A percentile compares a stretch with the other conserved stretches of the same genome.
Evolutionary conservation across 352 stramenopile genomes (phyloP).

Genomic region (Pythium guiyangense): DNA sequence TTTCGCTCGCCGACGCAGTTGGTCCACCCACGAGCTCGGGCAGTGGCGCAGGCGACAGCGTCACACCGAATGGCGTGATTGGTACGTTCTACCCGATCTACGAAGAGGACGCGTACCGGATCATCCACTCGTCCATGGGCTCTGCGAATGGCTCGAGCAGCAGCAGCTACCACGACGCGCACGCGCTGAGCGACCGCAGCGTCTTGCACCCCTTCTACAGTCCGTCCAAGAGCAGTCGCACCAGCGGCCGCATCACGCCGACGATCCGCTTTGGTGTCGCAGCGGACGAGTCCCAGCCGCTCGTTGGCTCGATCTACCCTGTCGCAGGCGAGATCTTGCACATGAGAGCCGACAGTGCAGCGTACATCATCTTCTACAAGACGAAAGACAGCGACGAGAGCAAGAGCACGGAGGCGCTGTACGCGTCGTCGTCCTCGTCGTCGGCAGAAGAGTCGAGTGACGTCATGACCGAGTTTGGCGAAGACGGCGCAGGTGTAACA

Average conservation of each 20-base stretch:
- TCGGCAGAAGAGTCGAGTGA: slow-evolving; percentile 38
- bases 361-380: slow-evolving; percentile 90
- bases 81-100: slow-evolving; percentile 77
- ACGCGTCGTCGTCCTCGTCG: slow-evolving; percentile 37
- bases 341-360: slow-evolving; percentile 65
- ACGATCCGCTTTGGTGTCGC: slow-evolving; percentile 49
- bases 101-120: slow-evolving; percentile 65
- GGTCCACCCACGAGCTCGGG: slow-evolving; percentile 22
- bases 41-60: slow-evolving; percentile 24
- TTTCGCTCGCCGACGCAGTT: slow-evolving; percentile 62
- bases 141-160: slow-evolving; percentile 33
- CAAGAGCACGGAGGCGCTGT: slow-evolving; percentile 34
- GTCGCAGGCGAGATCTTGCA: slow-evolving; percentile 66
- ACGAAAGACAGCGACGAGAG: slow-evolving; percentile 30
- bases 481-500: slow-evolving; percentile 23
- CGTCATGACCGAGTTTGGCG: slow-evolving; percentile 24
- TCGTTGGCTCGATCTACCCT: slow-evolving; percentile 64
- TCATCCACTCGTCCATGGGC: slow-evolving; percentile 50
- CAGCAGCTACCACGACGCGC: slow-evolving; percentile 15
- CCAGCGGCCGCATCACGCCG: slow-evolving; percentile 48
- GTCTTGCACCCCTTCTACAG: slow-evolving; percentile 18
- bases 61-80: slow-evolving; percentile 24
- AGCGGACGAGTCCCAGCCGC: slow-evolving; percentile 54
- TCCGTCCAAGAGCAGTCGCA: slow-evolving; percentile 29
- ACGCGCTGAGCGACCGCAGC: slow-evolving; percentile 10